A percentile compares a stretch with the other conserved stretches of the same genome.
Conservation (phyloP, 1,284 basidiomycete species). For the Calocybe gambosa region DNA sequence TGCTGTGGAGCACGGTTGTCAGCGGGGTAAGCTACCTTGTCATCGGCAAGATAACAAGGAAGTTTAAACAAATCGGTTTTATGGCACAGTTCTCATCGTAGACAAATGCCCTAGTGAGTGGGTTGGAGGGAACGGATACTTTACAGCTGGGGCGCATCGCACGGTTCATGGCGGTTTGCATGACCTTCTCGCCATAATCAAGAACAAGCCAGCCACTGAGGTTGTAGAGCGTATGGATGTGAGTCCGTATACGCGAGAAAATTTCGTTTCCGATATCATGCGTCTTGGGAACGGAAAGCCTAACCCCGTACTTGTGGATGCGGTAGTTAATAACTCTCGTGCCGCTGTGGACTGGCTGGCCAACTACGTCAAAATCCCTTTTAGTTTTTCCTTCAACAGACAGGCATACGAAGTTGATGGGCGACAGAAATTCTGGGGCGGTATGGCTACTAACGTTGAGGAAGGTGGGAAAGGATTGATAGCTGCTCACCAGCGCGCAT, state of each 20-base stretch:
- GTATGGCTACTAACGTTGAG: slow-evolving; percentile 51
- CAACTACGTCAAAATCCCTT: slow-evolving; percentile 42
- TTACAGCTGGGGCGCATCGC: slow-evolving; percentile 62
- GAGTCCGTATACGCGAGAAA: slow-evolving; percentile 47
- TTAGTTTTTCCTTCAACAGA: slow-evolving; percentile 55
- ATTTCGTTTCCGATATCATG: slow-evolving; percentile 55
- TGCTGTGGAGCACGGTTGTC: slow-evolving; percentile 52
- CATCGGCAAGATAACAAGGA: not conserved
- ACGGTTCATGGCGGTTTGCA: slow-evolving; percentile 52
- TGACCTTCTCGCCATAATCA: slow-evolving; percentile 52
- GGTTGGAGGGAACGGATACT: slow-evolving; percentile 66
- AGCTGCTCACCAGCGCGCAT: slow-evolving; percentile 43
- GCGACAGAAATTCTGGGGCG: slow-evolving; percentile 64
- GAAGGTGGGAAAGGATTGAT: slow-evolving; percentile 68
- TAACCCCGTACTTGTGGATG: slow-evolving; percentile 40
- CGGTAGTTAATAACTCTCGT: slow-evolving; percentile 51
- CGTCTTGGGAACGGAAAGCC: slow-evolving; percentile 47
- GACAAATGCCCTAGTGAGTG: slow-evolving; percentile 61
- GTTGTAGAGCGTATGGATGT: slow-evolving; percentile 46
- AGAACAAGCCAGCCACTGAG: slow-evolving; percentile 38
- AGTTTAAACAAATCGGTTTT: not conserved
- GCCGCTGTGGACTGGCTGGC: slow-evolving; percentile 53
- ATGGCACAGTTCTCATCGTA: slow-evolving; percentile 43
- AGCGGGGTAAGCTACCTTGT: slow-evolving; percentile 27
- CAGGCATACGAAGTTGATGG: slow-evolving; percentile 63